phyloP scores from a whole-genome alignment of 2,329 filamentous ascomycete genomes.

The Onygenales sp. region DNA sequence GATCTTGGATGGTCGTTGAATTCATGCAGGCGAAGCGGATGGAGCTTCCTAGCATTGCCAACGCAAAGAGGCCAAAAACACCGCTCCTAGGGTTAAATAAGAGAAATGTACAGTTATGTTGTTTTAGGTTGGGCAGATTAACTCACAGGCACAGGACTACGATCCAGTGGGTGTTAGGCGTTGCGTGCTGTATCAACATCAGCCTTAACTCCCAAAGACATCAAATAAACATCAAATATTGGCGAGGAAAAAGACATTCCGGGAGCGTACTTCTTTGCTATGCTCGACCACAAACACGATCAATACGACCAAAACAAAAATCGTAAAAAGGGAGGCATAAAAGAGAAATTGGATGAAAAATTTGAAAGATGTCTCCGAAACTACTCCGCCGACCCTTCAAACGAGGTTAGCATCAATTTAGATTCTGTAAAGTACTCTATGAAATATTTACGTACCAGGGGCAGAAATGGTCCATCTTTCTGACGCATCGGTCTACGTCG shows the following conservation, averaged over 20 bases:
- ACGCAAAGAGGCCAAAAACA: conserved; percentile 72
- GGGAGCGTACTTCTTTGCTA: conserved; percentile 32
- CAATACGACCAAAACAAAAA: conserved; percentile 53
- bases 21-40: conserved; percentile 62
- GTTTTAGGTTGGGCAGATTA: neutral
- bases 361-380: conserved; percentile 79
- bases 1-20: conserved; percentile 73
- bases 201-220: neutral
- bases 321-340: conserved; percentile 61
- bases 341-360: conserved; percentile 83
- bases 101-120: neutral
- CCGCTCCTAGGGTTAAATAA: conserved; percentile 35
- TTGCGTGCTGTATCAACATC: conserved; percentile 19
- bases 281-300: conserved; percentile 55
- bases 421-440: neutral
- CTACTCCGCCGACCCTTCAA: conserved; percentile 78
- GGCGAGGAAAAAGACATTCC: neutral
- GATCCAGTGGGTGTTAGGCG: conserved; percentile 52
- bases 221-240: neutral
- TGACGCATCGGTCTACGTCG: conserved; percentile 69
- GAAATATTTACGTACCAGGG: conserved; percentile 50
- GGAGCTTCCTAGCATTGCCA: conserved; percentile 66
- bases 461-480: conserved; percentile 92
- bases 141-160: conserved; percentile 54
- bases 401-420: neutral